Conservation (phyloP, 208 protist genomes). For the Leishmania mexicana region DNA sequence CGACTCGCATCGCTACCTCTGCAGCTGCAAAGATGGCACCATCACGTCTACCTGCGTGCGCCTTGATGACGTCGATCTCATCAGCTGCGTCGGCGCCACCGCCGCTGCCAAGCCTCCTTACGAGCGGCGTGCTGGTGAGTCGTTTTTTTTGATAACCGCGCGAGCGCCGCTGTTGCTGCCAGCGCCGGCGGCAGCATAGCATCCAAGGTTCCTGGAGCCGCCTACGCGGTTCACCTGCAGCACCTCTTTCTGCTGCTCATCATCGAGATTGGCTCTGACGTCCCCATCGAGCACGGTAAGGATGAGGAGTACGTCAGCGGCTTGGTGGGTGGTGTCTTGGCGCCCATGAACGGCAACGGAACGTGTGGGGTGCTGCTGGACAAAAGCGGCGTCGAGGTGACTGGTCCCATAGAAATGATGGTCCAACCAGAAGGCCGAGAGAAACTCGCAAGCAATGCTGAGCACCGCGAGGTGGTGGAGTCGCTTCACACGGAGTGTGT, state of each 20-base stretch:
- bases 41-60: background rate
- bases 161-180: slow-evolving; percentile 41
- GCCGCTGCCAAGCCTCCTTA: background rate
- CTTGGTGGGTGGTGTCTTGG: slow-evolving; percentile 72
- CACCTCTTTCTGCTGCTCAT: slow-evolving; percentile 63
- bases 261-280: slow-evolving; percentile 74
- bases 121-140: slow-evolving; percentile 38
- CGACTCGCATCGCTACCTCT: background rate
- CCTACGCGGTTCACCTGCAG: slow-evolving; percentile 76
- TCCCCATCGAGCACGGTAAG: slow-evolving; percentile 63
- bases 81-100: background rate
- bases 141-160: slow-evolving; percentile 59
- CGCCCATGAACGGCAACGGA: slow-evolving; percentile 79
- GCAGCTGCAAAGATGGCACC: background rate
- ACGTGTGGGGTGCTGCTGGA: slow-evolving; percentile 80
- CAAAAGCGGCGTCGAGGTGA: slow-evolving; percentile 78
- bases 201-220: slow-evolving; percentile 56
- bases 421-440: slow-evolving; percentile 53
- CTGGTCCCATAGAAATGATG: slow-evolving; percentile 69
- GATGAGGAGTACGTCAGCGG: slow-evolving; percentile 29
- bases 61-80: background rate
- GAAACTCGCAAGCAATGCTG: slow-evolving; percentile 40
- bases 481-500: slow-evolving; percentile 75
- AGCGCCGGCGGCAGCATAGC: slow-evolving; percentile 52
- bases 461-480: slow-evolving; percentile 63